These are phyloP conservation scores for Prunella vulgaris DNA, from an alignment of 257 asterid genomes.

Conservation along the genomic window DNA sequence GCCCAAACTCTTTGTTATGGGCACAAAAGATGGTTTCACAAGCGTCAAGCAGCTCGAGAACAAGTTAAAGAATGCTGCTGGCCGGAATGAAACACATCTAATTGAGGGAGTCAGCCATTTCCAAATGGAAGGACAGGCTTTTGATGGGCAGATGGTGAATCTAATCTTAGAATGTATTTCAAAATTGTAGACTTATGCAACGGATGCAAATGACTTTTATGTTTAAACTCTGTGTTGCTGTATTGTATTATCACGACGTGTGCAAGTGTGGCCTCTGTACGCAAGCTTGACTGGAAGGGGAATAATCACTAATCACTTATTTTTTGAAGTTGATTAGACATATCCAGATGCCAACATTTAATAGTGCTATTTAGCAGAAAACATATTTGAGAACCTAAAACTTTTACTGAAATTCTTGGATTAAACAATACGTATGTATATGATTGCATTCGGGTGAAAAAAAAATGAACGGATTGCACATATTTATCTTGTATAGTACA, in stretches of 20 bases:
- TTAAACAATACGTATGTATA: background rate
- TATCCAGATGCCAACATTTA: background rate
- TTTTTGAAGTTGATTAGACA: no score
- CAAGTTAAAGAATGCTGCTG: slow-evolving; percentile 63
- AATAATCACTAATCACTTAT: no score
- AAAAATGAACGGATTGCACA: background rate
- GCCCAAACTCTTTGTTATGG: slow-evolving; percentile 87
- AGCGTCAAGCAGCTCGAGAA: slow-evolving; percentile 73
- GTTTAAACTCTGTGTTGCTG: background rate
- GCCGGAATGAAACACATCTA: slow-evolving; percentile 45
- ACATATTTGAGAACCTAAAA: background rate
- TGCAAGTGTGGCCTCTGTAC: background rate
- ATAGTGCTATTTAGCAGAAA: background rate
- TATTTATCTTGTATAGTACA: background rate
- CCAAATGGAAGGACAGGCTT: slow-evolving; percentile 84
- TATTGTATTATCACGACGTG: background rate
- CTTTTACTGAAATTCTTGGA: no score
- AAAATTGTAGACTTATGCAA: slow-evolving; percentile 28
- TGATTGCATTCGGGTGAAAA: background rate
- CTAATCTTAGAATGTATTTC: slow-evolving; percentile 43
- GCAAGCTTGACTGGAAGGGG: no score
- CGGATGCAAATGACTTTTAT: background rate
- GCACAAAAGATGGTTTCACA: slow-evolving; percentile 80
- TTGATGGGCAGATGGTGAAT: slow-evolving; percentile 60
- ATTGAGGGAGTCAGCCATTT: slow-evolving; percentile 79